Evolutionary conservation across 129 eudicot species (phyloP).

Genomic region (Scalesia atractyloides): DNA sequence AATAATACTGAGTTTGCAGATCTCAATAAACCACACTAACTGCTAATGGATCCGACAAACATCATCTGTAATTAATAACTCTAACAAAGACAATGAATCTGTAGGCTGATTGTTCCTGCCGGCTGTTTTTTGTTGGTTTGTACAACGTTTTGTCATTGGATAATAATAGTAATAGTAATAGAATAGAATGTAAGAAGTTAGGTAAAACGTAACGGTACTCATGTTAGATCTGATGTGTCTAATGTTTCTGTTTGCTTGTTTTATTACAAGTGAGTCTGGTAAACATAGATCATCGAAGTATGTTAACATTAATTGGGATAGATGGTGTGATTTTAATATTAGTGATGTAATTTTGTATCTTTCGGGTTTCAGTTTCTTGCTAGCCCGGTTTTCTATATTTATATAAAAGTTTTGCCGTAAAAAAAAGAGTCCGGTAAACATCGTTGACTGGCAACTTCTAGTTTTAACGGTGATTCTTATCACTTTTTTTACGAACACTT

Average conservation of each 20-base stretch:
- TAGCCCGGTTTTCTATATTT: too few relatives aligned
- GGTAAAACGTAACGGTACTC: background rate
- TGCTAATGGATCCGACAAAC: constrained; percentile 27
- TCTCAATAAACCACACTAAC: constrained; percentile 32
- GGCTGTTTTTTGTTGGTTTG: constrained; percentile 33
- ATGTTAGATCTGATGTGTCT: background rate
- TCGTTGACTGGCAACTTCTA: too few relatives aligned
- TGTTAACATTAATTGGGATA: too few relatives aligned
- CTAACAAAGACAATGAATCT: constrained; percentile 28
- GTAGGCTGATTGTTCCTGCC: constrained; percentile 24
- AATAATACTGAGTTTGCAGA: constrained; percentile 23
- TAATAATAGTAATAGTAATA: background rate
- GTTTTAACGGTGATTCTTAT: too few relatives aligned
- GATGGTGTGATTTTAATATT: too few relatives aligned
- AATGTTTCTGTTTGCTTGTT: background rate
- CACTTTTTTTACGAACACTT: too few relatives aligned
- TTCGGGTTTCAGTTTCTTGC: too few relatives aligned
- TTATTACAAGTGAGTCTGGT: too few relatives aligned
- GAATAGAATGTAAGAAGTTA: background rate
- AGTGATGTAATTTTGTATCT: too few relatives aligned
- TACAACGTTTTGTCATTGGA: background rate
- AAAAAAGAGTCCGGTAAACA: too few relatives aligned
- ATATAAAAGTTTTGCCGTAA: too few relatives aligned
- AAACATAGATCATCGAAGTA: too few relatives aligned
- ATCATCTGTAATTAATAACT: constrained; percentile 6